Evolutionary conservation across 192 early-diverging fungal genomes (phyloP).

Genomic region (Backusella parvicylindrica): DNA sequence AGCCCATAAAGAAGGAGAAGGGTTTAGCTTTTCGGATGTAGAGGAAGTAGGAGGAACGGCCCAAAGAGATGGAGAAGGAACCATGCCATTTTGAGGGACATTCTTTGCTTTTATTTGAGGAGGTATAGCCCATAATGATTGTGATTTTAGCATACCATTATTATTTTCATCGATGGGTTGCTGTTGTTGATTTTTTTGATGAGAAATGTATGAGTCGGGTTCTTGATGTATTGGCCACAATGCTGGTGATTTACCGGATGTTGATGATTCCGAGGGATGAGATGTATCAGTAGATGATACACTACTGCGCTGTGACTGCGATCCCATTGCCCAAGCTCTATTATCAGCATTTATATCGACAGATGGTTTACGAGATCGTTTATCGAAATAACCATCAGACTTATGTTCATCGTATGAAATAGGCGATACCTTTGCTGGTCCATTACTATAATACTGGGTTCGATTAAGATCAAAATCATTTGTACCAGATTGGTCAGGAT

Average conservation of each 20-base stretch:
- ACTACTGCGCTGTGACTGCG: constrained; percentile 5
- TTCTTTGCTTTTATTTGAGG: background rate
- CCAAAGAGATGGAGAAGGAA: constrained; percentile 7
- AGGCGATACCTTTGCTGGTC: background rate
- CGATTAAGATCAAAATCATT: background rate
- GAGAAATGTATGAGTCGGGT: background rate
- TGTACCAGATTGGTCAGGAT: background rate
- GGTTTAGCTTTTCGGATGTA: background rate
- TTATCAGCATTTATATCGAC: background rate
- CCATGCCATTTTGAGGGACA: background rate
- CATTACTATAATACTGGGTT: background rate
- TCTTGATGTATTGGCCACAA: constrained; percentile 3
- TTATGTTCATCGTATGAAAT: background rate
- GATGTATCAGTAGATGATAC: constrained; percentile 6
- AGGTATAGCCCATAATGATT: background rate
- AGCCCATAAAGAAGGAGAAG: background rate
- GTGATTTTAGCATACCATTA: background rate
- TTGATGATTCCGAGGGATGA: background rate
- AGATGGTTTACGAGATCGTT: background rate
- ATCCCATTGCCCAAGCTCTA: background rate
- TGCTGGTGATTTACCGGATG: background rate
- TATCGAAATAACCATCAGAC: constrained; percentile 4
- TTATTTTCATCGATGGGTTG: background rate
- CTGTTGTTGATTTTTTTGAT: background rate
- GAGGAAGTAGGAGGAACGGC: constrained; percentile 18